Percentiles rank a stretch among this genome's conserved stretches.
Evolutionary conservation across 768 basidiomycete species (phyloP).

Genomic region (Calocera cornea): DNA sequence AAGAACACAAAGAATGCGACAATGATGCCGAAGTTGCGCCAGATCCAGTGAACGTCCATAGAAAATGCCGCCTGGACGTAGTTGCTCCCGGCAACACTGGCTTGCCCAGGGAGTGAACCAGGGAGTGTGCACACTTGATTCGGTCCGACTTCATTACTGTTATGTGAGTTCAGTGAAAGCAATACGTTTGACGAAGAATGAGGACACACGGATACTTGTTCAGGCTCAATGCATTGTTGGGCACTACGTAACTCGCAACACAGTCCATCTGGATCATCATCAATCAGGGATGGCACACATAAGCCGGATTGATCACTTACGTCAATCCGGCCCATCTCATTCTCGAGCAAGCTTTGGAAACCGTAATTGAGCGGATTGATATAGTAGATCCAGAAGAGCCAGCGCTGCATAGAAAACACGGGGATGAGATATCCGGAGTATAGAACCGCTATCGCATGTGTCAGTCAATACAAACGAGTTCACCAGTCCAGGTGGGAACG

Average conservation of each 20-base stretch:
- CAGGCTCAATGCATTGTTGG: constrained; percentile 38
- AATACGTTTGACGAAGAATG: constrained; percentile 6
- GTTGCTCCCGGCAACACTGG: constrained; percentile 38
- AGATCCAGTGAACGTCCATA: constrained; percentile 36
- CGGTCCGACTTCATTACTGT: constrained; percentile 22
- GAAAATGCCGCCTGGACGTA: constrained; percentile 45
- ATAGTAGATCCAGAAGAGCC: constrained; percentile 30
- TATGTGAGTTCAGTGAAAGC: constrained; percentile 21
- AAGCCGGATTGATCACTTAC: constrained; percentile 40
- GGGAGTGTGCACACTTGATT: constrained; percentile 70
- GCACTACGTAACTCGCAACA: no score
- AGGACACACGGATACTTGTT: constrained; percentile 48
- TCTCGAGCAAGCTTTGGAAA: neutral
- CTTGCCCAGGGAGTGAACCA: constrained; percentile 47
- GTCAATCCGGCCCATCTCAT: constrained; percentile 39
- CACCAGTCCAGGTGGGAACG: constrained; percentile 49
- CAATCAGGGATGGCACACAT: constrained; percentile 42
- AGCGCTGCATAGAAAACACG: constrained; percentile 25
- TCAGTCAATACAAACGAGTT: no score
- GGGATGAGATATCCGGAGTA: constrained; percentile 27
- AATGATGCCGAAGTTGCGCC: constrained; percentile 55
- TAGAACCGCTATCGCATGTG: constrained; percentile 20
- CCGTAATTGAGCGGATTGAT: constrained; percentile 25
- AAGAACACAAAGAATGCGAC: constrained; percentile 59
- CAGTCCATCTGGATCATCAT: constrained; percentile 14